These are phyloP conservation scores for Protomyces inundatus DNA, from an alignment of 1,139 yeast species.

Conservation along the genomic window DNA sequence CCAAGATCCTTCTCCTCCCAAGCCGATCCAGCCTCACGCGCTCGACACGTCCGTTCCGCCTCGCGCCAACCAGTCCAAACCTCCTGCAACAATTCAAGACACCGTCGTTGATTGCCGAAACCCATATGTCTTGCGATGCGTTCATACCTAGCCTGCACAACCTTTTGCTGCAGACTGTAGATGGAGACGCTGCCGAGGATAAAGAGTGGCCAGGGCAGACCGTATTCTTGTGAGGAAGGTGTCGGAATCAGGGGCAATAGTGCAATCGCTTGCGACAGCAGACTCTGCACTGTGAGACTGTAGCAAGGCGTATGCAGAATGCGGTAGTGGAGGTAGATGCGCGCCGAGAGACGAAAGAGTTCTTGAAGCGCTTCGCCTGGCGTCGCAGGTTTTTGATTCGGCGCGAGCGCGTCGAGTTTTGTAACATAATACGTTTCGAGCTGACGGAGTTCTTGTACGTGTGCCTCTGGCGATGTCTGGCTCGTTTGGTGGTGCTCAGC, in stretches of 20 bases:
- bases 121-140: conserved; percentile 19
- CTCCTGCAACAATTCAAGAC: conserved; percentile 16
- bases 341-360: conserved; percentile 18
- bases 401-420: conserved; percentile 15
- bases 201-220: conserved; percentile 23
- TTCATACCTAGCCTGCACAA: conserved; percentile 7
- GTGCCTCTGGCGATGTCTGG: neutral
- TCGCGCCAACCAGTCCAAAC: conserved; percentile 23
- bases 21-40: conserved; percentile 5
- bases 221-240: conserved; percentile 12
- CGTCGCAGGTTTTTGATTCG: neutral
- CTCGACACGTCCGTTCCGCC: conserved; percentile 16
- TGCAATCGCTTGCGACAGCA: conserved; percentile 4
- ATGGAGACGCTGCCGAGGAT: conserved; percentile 18
- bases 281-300: neutral
- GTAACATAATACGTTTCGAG: conserved; percentile 12
- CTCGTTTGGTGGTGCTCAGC: too few relatives aligned
- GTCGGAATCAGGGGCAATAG: conserved; percentile 14
- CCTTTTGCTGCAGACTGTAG: conserved; percentile 8
- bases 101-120: conserved; percentile 17
- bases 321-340: conserved; percentile 17
- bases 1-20: conserved; percentile 18
- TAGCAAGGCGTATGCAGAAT: conserved; percentile 19
- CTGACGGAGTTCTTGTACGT: neutral
- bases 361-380: conserved; percentile 9